These are phyloP conservation scores for Aurinia saxatilis DNA, from an alignment of 345 rosid species.

Conservation along the genomic window DNA sequence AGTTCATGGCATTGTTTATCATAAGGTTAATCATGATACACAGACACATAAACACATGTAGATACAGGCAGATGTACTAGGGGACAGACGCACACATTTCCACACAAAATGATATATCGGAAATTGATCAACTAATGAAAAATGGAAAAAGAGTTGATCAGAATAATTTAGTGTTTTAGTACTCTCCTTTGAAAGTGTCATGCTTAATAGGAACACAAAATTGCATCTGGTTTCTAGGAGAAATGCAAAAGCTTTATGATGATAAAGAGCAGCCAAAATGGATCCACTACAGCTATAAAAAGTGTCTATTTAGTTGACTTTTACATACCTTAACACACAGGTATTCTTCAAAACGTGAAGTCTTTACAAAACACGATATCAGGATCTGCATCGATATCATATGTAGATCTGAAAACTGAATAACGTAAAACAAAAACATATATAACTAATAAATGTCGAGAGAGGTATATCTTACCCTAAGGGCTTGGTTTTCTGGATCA, in stretches of 20 bases:
- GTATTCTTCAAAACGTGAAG: conserved; percentile 82
- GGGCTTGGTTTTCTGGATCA: conserved; percentile 76
- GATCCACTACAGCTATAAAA: background rate
- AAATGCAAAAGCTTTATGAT: background rate
- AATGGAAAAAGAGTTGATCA: background rate
- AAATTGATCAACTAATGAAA: background rate
- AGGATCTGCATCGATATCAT: conserved; percentile 52
- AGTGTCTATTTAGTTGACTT: background rate
- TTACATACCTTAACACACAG: conserved; percentile 68
- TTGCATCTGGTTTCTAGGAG: background rate
- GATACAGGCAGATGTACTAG: background rate
- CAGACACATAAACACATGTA: background rate
- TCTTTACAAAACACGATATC: conserved; percentile 87
- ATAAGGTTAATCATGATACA: conserved; percentile 1
- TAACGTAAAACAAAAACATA: background rate
- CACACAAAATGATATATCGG: background rate
- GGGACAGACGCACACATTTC: background rate
- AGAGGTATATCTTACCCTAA: conserved; percentile 40
- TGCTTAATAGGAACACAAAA: background rate
- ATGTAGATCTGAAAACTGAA: conserved; percentile 4
- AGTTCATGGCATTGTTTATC: conserved; percentile 3
- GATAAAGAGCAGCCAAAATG: background rate
- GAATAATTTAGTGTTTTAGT: background rate
- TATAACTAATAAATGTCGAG: background rate
- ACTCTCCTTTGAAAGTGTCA: background rate